Evolutionary conservation across 306 rosid species (phyloP).

Genomic region (Dalbergia cultrata): DNA sequence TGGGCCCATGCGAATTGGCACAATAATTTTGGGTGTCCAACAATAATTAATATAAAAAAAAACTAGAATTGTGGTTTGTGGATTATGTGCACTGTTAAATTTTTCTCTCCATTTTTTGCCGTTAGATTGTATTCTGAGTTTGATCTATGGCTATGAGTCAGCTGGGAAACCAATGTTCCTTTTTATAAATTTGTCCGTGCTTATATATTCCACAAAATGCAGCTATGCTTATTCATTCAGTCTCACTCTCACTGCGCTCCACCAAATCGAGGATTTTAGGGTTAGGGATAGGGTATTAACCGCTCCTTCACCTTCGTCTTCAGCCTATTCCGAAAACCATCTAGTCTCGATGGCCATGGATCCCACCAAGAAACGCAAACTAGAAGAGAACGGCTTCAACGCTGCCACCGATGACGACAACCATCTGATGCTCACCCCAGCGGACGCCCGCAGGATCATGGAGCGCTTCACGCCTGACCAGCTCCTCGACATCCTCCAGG

Average conservation of each 20-base stretch:
- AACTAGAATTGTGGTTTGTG: too few relatives aligned
- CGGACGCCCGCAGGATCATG: constrained; percentile 82
- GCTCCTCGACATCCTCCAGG: constrained; percentile 75
- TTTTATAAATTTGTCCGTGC: too few relatives aligned
- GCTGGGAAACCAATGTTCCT: too few relatives aligned
- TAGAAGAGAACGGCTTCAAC: constrained; percentile 80
- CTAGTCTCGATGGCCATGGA: constrained; percentile 58
- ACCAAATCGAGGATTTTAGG: constrained; percentile 43
- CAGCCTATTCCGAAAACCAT: background rate
- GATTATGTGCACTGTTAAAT: too few relatives aligned
- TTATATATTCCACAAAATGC: too few relatives aligned
- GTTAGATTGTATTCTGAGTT: too few relatives aligned
- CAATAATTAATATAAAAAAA: too few relatives aligned
- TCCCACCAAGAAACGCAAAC: constrained; percentile 81
- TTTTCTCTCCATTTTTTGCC: too few relatives aligned
- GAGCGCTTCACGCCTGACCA: constrained; percentile 82
- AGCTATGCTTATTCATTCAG: background rate
- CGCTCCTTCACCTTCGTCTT: background rate
- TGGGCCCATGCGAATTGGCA: too few relatives aligned
- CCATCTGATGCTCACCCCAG: constrained; percentile 53
- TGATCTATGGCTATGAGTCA: too few relatives aligned
- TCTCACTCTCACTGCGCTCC: background rate
- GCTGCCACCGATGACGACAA: constrained; percentile 43
- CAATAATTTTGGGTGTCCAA: too few relatives aligned
- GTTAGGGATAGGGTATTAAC: constrained; percentile 63